Conservation (phyloP, 2,329 filamentous ascomycete genomes). For the Aspergillus sp. region DNA sequence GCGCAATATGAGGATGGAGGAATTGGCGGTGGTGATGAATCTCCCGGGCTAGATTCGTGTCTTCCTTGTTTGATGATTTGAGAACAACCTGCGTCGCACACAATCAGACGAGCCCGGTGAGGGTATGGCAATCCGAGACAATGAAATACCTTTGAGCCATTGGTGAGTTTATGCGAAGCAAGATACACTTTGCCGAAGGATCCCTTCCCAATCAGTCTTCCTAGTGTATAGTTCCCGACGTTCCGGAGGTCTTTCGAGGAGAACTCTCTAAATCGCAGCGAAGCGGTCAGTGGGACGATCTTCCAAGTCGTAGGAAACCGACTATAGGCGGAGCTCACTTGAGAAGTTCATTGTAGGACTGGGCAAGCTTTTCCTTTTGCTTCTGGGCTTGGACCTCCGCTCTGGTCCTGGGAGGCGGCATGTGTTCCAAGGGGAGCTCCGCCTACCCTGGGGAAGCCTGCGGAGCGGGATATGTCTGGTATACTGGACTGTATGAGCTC, state of each 20-base stretch:
- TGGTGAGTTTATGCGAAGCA: slow-evolving; percentile 93
- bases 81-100: slow-evolving; percentile 75
- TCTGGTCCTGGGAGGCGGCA: slow-evolving; percentile 48
- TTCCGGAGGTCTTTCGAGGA: slow-evolving; percentile 85
- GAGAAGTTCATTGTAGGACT: slow-evolving; percentile 94
- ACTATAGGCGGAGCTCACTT: slow-evolving; percentile 65
- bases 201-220: slow-evolving; percentile 91
- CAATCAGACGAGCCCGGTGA: not conserved
- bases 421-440: slow-evolving; percentile 44
- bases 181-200: slow-evolving; percentile 99
- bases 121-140: not conserved
- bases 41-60: slow-evolving; percentile 92
- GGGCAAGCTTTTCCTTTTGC: slow-evolving; percentile 77
- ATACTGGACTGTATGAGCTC: slow-evolving; percentile 20
- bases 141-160: slow-evolving; percentile 82
- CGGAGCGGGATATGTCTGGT: slow-evolving; percentile 28
- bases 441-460: slow-evolving; percentile 27
- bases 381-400: slow-evolving; percentile 62
- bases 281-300: slow-evolving; percentile 5
- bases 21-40: slow-evolving; percentile 99
- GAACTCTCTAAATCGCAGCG: slow-evolving; percentile 72
- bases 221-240: slow-evolving; percentile 93
- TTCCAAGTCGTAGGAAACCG: not conserved
- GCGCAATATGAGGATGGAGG: slow-evolving; percentile 93
- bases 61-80: slow-evolving; percentile 95